These are phyloP conservation scores for Trichosporon asahii DNA, from an alignment of 1,284 basidiomycete genomes.

Conservation along the genomic window DNA sequence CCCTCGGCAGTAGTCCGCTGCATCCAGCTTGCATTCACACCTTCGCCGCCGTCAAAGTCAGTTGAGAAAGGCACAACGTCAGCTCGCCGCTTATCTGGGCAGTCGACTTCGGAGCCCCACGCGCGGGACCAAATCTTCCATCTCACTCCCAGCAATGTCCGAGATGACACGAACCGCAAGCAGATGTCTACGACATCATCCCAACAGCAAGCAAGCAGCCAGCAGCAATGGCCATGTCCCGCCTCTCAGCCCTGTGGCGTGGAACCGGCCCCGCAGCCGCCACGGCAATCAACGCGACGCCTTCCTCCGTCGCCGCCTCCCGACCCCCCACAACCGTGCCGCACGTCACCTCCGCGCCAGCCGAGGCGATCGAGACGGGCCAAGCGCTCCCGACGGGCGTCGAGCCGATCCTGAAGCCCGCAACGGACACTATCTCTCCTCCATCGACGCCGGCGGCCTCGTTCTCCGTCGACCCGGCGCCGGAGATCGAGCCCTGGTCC, in stretches of 20 bases:
- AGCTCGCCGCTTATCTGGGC: background rate
- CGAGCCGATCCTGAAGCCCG: background rate
- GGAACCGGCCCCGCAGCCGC: background rate
- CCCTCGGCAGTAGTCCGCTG: too few species aligned
- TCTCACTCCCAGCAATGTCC: background rate
- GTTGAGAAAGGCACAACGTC: background rate
- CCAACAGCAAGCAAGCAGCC: background rate
- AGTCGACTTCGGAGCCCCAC: background rate
- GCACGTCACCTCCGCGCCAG: background rate
- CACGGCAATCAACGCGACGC: background rate
- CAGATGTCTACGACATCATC: background rate
- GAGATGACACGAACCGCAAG: background rate
- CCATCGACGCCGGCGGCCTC: background rate
- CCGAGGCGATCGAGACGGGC: background rate
- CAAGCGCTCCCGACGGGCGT: background rate
- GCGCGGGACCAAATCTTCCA: background rate
- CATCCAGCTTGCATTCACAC: background rate
- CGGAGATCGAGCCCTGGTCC: background rate
- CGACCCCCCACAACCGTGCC: background rate
- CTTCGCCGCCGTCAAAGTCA: background rate
- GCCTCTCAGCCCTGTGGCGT: background rate
- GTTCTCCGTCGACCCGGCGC: background rate
- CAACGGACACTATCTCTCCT: background rate
- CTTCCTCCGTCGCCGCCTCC: background rate
- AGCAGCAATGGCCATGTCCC: constrained; percentile 3